phyloP scores from a whole-genome alignment of 768 basidiomycete species.

The Trametes cubensis region DNA sequence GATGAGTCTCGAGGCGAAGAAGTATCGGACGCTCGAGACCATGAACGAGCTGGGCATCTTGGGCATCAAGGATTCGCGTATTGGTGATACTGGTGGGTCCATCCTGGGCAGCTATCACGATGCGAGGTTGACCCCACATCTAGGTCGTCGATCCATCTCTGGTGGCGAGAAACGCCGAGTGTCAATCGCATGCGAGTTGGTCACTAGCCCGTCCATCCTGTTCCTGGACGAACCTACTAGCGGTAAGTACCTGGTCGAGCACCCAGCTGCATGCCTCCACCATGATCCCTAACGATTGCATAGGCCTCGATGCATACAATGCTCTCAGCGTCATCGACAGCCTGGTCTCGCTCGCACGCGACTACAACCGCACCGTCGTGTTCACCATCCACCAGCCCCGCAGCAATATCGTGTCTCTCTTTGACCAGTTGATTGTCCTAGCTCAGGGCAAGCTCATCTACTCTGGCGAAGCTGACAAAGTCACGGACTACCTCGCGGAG shows the following conservation, averaged over 20 bases:
- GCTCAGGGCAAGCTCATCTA: slow-evolving; percentile 85
- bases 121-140: not conserved
- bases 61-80: slow-evolving; percentile 84
- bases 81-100: slow-evolving; percentile 81
- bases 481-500: slow-evolving; percentile 77
- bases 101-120: not conserved
- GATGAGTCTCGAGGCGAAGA: slow-evolving; percentile 96
- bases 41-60: slow-evolving; percentile 95
- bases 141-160: slow-evolving; percentile 87
- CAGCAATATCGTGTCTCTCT: slow-evolving; percentile 94
- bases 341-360: slow-evolving; percentile 79
- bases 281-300: not conserved
- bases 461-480: slow-evolving; percentile 73
- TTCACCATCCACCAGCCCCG: slow-evolving; percentile 99
- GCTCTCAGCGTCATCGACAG: slow-evolving; percentile 93
- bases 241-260: slow-evolving; percentile 50
- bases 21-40: slow-evolving; percentile 91
- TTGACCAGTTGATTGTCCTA: slow-evolving; percentile 88
- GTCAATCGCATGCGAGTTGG: slow-evolving; percentile 96
- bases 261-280: not conserved
- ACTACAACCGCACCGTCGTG: slow-evolving; percentile 92
- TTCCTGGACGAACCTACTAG: slow-evolving; percentile 98
- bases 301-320: slow-evolving; percentile 93
- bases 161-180: slow-evolving; percentile 98
- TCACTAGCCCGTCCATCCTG: slow-evolving; percentile 93